phyloP scores from a whole-genome alignment of 345 rosid genomes.

The Ricinus communis region DNA sequence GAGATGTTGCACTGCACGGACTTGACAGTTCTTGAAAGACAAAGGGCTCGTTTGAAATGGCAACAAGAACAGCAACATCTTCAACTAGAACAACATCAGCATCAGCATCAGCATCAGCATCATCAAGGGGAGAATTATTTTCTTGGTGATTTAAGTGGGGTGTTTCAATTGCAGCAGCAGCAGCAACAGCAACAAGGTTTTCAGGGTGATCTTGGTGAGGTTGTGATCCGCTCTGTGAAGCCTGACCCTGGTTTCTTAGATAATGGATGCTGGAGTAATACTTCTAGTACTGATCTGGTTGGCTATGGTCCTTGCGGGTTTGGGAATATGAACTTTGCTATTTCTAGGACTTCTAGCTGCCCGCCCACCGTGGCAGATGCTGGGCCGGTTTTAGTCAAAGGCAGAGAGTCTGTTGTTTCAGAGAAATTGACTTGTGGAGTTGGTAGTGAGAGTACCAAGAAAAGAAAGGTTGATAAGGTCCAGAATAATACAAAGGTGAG shows the following conservation, averaged over 20 bases:
- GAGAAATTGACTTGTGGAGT: conserved; percentile 32
- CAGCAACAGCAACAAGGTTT: conserved; percentile 24
- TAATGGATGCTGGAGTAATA: conserved; percentile 29
- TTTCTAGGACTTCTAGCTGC: conserved; percentile 49
- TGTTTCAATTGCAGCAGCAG: conserved; percentile 16
- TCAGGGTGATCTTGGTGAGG: conserved; percentile 32
- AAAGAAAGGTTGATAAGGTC: conserved; percentile 51
- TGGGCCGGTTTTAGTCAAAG: conserved; percentile 26
- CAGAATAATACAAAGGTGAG: conserved; percentile 39
- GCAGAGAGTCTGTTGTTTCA: conserved; percentile 23
- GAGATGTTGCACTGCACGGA: conserved; percentile 49
- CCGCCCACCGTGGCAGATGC: conserved; percentile 33
- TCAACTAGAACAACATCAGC: conserved; percentile 29
- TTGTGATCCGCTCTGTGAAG: conserved; percentile 34
- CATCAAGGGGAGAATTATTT: conserved; percentile 23
- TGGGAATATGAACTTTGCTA: conserved; percentile 22
- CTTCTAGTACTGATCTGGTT: background rate
- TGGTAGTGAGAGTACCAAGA: conserved; percentile 56
- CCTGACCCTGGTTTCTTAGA: conserved; percentile 47
- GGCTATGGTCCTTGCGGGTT: conserved; percentile 35
- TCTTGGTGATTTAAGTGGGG: conserved; percentile 39
- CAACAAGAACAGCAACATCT: conserved; percentile 35
- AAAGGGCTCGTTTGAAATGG: conserved; percentile 45
- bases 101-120: conserved; percentile 1
- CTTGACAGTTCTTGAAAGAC: conserved; percentile 67